phyloP scores from a whole-genome alignment of 768 basidiomycete species.

The Butyriboletus loyo region DNA sequence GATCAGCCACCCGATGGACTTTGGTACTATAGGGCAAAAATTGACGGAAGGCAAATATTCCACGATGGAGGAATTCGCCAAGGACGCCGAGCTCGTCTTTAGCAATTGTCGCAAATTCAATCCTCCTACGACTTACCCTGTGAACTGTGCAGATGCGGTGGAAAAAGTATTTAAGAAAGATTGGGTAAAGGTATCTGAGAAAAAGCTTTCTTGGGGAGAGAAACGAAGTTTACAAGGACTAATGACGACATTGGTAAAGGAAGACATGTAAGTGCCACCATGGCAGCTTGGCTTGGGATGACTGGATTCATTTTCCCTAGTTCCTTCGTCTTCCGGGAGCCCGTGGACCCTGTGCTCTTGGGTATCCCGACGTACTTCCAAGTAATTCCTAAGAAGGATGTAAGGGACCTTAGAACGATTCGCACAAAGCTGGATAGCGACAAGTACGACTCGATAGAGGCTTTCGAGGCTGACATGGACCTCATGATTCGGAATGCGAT shows the following conservation, averaged over 20 bases:
- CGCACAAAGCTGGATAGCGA: constrained; percentile 76
- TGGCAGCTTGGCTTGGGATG: neutral
- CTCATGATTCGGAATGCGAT: constrained; percentile 89
- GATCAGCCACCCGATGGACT: constrained; percentile 91
- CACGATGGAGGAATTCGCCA: constrained; percentile 78
- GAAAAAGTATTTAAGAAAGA: constrained; percentile 81
- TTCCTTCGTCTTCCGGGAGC: constrained; percentile 75
- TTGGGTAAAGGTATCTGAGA: constrained; percentile 76
- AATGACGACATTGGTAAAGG: constrained; percentile 66
- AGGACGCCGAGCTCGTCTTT: constrained; percentile 81
- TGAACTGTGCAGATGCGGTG: constrained; percentile 65
- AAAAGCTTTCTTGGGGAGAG: constrained; percentile 71
- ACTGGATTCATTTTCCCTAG: constrained; percentile 33
- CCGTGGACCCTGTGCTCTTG: constrained; percentile 83
- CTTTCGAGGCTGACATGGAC: constrained; percentile 80
- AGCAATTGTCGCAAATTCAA: constrained; percentile 93
- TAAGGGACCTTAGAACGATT: constrained; percentile 83
- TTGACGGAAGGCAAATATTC: constrained; percentile 64
- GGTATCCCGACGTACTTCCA: constrained; percentile 88
- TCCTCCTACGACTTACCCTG: constrained; percentile 72
- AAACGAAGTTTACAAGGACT: constrained; percentile 74
- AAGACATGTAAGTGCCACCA: constrained; percentile 51
- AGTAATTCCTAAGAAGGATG: constrained; percentile 79
- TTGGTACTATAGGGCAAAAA: constrained; percentile 74
- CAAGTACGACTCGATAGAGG: constrained; percentile 75